phyloP scores from a whole-genome alignment of 306 rosid species.

The Pueraria montana region DNA sequence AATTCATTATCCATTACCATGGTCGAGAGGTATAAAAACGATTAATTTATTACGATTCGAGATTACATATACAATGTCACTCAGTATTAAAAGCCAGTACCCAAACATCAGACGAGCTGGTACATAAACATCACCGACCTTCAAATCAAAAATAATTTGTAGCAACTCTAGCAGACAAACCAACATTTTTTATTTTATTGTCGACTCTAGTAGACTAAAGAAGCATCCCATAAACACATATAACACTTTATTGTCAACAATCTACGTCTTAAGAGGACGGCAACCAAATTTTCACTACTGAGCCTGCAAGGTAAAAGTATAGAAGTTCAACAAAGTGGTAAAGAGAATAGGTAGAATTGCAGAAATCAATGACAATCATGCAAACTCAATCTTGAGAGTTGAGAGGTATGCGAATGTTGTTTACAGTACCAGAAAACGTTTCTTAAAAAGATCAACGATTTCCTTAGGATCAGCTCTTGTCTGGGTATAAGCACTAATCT shows the following conservation, averaged over 20 bases:
- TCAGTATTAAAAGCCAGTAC: not conserved
- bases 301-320: constrained; percentile 49
- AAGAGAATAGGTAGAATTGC: not conserved
- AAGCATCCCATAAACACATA: constrained; percentile 21
- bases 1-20: too few relatives aligned
- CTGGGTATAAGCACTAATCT: constrained; percentile 69
- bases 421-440: constrained; percentile 60
- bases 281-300: constrained; percentile 48
- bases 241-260: constrained; percentile 2
- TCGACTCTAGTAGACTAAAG: not conserved
- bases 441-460: constrained; percentile 59
- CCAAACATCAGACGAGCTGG: constrained; percentile 24
- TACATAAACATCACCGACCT: constrained; percentile 6
- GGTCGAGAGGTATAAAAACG: too few relatives aligned
- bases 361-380: constrained; percentile 21
- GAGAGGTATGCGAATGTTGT: not conserved
- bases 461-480: constrained; percentile 65
- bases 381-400: constrained; percentile 9
- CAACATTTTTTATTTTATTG: not conserved
- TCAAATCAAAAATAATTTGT: constrained; percentile 16
- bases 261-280: constrained; percentile 29
- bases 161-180: constrained; percentile 21
- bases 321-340: constrained; percentile 16
- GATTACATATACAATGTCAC: not conserved
- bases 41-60: not conserved